Conservation (phyloP, 768 basidiomycete species). For the Lactarius evosmus region DNA sequence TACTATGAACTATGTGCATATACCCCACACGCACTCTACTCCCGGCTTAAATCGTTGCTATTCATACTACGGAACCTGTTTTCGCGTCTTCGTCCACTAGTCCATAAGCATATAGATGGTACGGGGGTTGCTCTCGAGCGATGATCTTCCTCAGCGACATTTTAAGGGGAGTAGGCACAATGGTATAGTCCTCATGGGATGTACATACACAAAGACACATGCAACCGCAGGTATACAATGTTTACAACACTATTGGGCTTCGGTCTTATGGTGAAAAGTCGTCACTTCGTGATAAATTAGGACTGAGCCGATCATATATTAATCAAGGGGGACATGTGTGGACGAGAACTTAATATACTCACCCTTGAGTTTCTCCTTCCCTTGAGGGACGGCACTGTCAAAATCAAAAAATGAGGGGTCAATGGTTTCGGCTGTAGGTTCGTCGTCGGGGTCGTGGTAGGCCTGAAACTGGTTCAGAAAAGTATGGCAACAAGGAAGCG, state of each 20-base stretch:
- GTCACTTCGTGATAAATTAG: slow-evolving; percentile 28
- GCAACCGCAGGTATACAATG: slow-evolving; percentile 14
- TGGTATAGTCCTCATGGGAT: slow-evolving; percentile 22
- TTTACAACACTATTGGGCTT: slow-evolving; percentile 15
- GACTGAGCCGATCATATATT: slow-evolving; percentile 7
- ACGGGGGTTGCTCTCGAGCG: not conserved
- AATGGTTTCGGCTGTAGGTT: slow-evolving; percentile 73
- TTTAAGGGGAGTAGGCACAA: slow-evolving; percentile 10
- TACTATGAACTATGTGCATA: slow-evolving; percentile 42
- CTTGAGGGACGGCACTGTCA: slow-evolving; percentile 62
- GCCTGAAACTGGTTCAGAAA: slow-evolving; percentile 44
- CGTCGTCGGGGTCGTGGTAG: slow-evolving; percentile 87
- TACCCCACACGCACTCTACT: not conserved
- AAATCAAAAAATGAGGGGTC: slow-evolving; percentile 83
- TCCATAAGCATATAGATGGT: not conserved
- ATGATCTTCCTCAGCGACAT: not conserved
- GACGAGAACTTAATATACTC: slow-evolving; percentile 11
- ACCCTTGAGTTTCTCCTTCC: slow-evolving; percentile 73
- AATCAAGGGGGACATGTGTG: not conserved
- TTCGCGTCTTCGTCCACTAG: not conserved
- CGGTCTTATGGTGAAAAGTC: slow-evolving; percentile 8
- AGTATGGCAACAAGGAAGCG: not conserved
- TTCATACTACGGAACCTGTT: not conserved
- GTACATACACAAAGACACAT: slow-evolving; percentile 1
- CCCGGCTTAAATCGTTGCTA: not conserved